These are phyloP conservation scores for Volutella citrinella DNA, from an alignment of 2,329 filamentous ascomycete genomes.

Conservation along the genomic window DNA sequence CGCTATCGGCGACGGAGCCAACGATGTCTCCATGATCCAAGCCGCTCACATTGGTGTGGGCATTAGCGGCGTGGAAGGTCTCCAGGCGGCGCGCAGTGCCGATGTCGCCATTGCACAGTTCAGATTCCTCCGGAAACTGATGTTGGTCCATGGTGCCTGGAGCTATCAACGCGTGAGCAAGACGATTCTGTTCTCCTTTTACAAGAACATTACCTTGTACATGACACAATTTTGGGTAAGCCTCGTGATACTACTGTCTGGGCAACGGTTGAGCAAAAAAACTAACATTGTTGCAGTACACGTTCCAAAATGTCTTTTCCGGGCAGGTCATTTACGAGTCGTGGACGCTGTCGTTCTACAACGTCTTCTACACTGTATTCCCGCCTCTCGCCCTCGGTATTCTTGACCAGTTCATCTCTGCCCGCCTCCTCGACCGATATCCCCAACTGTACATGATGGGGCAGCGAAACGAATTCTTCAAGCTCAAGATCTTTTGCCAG, in stretches of 20 bases:
- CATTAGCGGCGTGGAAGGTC: slow-evolving; percentile 94
- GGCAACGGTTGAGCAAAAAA: too few species aligned
- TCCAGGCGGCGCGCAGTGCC: slow-evolving; percentile 92
- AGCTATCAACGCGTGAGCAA: slow-evolving; percentile 97
- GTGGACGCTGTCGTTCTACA: slow-evolving; percentile 99
- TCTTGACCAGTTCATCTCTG: slow-evolving; percentile 96
- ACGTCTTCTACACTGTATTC: slow-evolving; percentile 94
- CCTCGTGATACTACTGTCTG: too few species aligned
- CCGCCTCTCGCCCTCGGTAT: slow-evolving; percentile 94
- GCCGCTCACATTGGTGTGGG: slow-evolving; percentile 96
- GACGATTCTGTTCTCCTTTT: slow-evolving; percentile 97
- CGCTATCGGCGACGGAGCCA: slow-evolving; percentile 95
- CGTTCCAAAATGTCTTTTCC: slow-evolving; percentile 97
- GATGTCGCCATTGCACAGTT: slow-evolving; percentile 97
- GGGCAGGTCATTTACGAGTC: slow-evolving; percentile 98
- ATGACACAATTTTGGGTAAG: slow-evolving; percentile 99
- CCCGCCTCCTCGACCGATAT: slow-evolving; percentile 88
- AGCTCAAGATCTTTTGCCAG: slow-evolving; percentile 82
- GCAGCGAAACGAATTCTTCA: slow-evolving; percentile 92
- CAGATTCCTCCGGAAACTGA: slow-evolving; percentile 86
- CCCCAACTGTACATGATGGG: slow-evolving; percentile 93
- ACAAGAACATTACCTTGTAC: slow-evolving; percentile 98
- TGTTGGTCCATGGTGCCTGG: slow-evolving; percentile 95
- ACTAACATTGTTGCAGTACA: slow-evolving; percentile 59
- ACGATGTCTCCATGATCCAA: slow-evolving; percentile 99